Base-by-base conservation (phyloP, 345 rosid genomes). In the Pugionium cornutum region DNA sequence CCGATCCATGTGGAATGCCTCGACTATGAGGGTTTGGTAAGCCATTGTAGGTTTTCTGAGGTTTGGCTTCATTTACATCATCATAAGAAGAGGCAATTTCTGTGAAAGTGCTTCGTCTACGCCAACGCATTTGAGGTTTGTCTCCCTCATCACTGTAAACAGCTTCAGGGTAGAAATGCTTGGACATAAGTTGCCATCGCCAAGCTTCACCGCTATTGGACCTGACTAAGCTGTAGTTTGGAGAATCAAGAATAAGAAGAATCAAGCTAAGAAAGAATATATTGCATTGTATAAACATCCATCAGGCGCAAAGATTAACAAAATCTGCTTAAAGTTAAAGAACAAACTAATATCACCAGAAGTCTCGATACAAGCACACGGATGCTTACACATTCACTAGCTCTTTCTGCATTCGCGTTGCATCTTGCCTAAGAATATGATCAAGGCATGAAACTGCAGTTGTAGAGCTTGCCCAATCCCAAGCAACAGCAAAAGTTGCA, bases 151-250 rank as follows among this genome's bases (percentile, higher is more conserved):
- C 99, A 54, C 79, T 80, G 75, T 79, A 89, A 70, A 94, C 86
- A 63, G 77, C 74, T 87, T 94, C 95, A 1, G 82, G 69, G 64
- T 84, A 89, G 83, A 94, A 88, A 77, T 82, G 81, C 72, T 79
- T 88, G 4, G 82, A 64, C 70, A 89, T 57, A 58, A 67, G 81
- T 50, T 64, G 68, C 86, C 82, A 83, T 58, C 64, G 75, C 79
- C 77, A 68, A 64, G 83, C 76, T 74, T 86, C 81, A 46, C 86
- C 68, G 44, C n/a, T 72, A 67, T 86, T 76, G 29, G 77, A 81
- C 66, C 53, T 83, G 57, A 79, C 78, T 30, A 88, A 75, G 40
- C 97, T 94, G 85, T 43, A 66, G 62, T 67, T 64, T 28, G 34
- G 52, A 61, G 59, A 40, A 63, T 59, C 58, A 42, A 62, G 9